phyloP scores from a whole-genome alignment of 2,329 filamentous ascomycete species.

The Teratosphaeria nubilosa region DNA sequence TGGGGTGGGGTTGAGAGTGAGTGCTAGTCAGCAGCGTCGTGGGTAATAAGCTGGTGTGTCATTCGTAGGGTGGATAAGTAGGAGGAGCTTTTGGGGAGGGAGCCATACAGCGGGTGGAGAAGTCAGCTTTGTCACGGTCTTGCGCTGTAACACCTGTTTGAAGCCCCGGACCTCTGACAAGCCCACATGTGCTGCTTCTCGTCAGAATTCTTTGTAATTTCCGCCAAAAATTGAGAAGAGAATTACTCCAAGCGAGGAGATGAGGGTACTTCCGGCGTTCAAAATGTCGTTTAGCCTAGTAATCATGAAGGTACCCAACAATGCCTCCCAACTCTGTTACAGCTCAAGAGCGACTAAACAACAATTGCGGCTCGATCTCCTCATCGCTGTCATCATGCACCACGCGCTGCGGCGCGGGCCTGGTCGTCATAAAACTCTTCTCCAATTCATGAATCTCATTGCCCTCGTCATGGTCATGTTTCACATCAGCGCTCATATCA shows the following conservation, averaged over 20 bases:
- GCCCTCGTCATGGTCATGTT: conserved; percentile 7
- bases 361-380: conserved; percentile 39
- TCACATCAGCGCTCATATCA: not conserved
- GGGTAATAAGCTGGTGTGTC: not conserved
- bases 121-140: not conserved
- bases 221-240: too few species aligned
- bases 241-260: too few species aligned
- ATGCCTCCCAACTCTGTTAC: not conserved
- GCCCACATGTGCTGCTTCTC: too few species aligned
- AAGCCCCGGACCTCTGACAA: not conserved
- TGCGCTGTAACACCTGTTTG: not conserved
- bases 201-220: too few species aligned
- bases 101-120: not conserved
- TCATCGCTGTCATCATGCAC: conserved; percentile 29
- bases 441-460: conserved; percentile 22
- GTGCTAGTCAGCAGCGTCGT: not conserved
- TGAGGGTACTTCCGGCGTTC: too few species aligned
- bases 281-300: too few species aligned
- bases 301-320: not conserved
- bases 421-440: conserved; percentile 23
- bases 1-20: not conserved
- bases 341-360: conserved; percentile 30
- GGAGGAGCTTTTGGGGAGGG: too few species aligned
- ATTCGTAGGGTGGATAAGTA: not conserved
- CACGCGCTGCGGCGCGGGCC: conserved; percentile 10